phyloP scores from a whole-genome alignment of 2,329 filamentous ascomycete species.

The Fusarium penzigii region DNA sequence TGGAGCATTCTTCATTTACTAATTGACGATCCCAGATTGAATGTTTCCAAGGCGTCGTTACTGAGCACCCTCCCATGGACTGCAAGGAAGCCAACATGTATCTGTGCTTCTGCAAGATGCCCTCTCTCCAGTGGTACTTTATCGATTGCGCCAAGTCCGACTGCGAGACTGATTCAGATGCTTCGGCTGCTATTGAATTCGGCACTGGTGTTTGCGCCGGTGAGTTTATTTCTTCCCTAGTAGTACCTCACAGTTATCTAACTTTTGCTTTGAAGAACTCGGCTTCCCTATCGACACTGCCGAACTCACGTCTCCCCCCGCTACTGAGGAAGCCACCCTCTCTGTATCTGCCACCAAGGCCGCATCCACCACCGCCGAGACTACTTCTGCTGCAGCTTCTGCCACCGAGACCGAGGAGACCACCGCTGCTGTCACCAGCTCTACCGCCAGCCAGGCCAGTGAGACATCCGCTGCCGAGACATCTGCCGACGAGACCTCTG shows the following conservation, averaged over 20 bases:
- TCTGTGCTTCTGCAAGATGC: conserved; percentile 30
- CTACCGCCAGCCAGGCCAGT: neutral
- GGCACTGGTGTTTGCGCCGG: conserved; percentile 32
- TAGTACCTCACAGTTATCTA: too few relatives aligned
- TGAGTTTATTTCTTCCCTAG: too few relatives aligned
- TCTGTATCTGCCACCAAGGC: neutral
- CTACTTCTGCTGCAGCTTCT: neutral
- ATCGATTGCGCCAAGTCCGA: conserved; percentile 19
- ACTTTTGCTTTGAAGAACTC: too few relatives aligned
- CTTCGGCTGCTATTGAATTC: conserved; percentile 14
- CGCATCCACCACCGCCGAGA: neutral
- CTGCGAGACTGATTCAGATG: conserved; percentile 15
- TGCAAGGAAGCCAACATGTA: conserved; percentile 32
- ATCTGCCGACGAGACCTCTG: neutral
- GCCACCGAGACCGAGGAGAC: neutral
- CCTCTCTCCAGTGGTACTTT: conserved; percentile 26
- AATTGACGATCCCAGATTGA: conserved; percentile 1
- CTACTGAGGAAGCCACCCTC: neutral
- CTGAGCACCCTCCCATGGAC: conserved; percentile 27
- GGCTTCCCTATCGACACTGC: too few relatives aligned
- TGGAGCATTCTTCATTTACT: too few relatives aligned
- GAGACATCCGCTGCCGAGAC: neutral
- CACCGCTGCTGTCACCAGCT: neutral
- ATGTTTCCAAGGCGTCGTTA: conserved; percentile 29
- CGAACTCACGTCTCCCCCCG: too few relatives aligned